Evolutionary conservation across 768 basidiomycete species (phyloP), one percentile per base, ranked within the genome.

Genomic region (Lentinula sp.): DNA sequence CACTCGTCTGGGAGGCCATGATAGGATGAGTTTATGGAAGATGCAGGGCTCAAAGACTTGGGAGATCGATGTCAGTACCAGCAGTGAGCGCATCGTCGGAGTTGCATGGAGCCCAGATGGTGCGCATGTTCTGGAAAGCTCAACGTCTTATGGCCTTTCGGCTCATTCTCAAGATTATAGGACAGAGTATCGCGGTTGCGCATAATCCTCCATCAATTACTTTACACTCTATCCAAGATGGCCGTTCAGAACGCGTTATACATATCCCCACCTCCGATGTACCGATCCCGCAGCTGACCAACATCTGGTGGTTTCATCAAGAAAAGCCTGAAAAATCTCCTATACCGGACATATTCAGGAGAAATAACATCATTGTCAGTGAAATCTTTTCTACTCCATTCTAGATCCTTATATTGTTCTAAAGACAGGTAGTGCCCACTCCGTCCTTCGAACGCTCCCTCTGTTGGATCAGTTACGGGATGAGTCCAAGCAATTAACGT

Each of bases 51-150:
- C 84, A 6, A 92, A 85, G 71, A 85, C 87, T 63, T 94, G 92
- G 92, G 91, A 93, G 67, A 79, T 90, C 41, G 86, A 87, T 65
- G 77, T 88, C 43, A 83, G 81, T 35, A 65, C 69, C 39, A 74
- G 77, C 45, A 76, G 74, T 45, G 79, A 81, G 50, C 79, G 81
- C 58, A 80, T 90, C 33, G 76, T 81, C 46, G 85, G 76, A 50
- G 67, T 93, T 36, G 82, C 83, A 12, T 94, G 91, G 92, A 91
- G 90, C 71, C 91, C 92, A 2, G 89, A 88, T 71, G 89, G 92
- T 91, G 74, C 60, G 72, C 53, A 45, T 63, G 35, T 61, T 23
- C 28, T 37, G 4, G 12, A 16, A 20, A 18, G 53, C 53, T 54
- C 35, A 4, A 13, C 15, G 15, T 12, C 12, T 32, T 4, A 33